phyloP scores from a whole-genome alignment of 768 basidiomycete genomes.

The Pleurotus citrinopileatus region DNA sequence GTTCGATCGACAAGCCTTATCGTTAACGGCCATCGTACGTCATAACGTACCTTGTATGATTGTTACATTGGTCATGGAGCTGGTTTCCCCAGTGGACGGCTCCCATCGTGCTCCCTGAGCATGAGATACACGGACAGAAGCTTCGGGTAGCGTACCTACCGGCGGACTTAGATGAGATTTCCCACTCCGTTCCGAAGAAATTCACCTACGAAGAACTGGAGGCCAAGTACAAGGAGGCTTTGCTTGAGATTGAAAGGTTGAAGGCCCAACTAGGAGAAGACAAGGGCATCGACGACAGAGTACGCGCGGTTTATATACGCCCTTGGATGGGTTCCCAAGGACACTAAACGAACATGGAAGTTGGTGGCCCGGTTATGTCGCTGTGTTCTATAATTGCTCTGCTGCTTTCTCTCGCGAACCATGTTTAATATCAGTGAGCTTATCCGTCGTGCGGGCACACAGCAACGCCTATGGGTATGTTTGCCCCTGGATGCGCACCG shows the following conservation, averaged over 20 bases:
- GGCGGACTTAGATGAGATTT: slow-evolving; percentile 33
- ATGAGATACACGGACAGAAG: slow-evolving; percentile 89
- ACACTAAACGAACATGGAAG: too few relatives aligned
- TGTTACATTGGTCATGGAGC: background rate
- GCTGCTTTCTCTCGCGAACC: too few relatives aligned
- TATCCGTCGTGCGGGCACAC: too few relatives aligned
- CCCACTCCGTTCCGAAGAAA: slow-evolving; percentile 13
- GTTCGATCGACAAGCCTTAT: slow-evolving; percentile 3
- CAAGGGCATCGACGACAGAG: background rate
- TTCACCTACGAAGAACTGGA: slow-evolving; percentile 51
- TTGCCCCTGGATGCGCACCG: too few relatives aligned
- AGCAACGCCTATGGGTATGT: too few relatives aligned
- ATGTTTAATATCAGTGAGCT: too few relatives aligned
- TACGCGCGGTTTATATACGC: background rate
- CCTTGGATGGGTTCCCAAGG: slow-evolving; percentile 6
- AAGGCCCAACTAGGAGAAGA: slow-evolving; percentile 49
- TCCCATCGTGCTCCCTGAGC: slow-evolving; percentile 50
- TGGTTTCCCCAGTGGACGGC: slow-evolving; percentile 60
- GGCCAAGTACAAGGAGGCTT: slow-evolving; percentile 58
- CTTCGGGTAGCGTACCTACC: slow-evolving; percentile 88
- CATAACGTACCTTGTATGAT: too few relatives aligned
- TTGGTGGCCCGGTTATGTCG: too few relatives aligned
- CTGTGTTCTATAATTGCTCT: too few relatives aligned
- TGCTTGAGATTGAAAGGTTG: slow-evolving; percentile 63
- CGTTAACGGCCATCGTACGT: slow-evolving; percentile 7